Conservation (phyloP, 2,329 filamentous ascomycete genomes). For the Colletotrichum simmondsii region DNA sequence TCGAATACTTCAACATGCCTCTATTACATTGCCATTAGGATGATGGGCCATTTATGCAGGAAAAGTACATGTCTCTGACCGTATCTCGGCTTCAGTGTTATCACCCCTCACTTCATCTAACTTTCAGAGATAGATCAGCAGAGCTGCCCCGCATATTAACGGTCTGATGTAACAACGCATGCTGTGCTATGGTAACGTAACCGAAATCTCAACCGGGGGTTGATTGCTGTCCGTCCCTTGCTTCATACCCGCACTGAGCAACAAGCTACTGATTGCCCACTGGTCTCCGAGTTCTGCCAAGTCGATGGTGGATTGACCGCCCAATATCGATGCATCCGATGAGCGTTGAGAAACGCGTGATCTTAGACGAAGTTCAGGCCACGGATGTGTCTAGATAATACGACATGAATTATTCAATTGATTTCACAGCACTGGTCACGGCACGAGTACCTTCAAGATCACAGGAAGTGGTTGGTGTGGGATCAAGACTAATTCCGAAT, state of each 20-base stretch:
- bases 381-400: too few relatives aligned
- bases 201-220: neutral
- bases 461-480: too few relatives aligned
- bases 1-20: neutral
- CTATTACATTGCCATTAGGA: neutral
- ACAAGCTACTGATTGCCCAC: neutral
- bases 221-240: neutral
- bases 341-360: too few relatives aligned
- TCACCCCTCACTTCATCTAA: neutral
- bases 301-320: neutral
- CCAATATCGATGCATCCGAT: neutral
- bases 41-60: neutral
- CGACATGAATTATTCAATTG: too few relatives aligned
- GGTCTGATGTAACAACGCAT: constrained; percentile 4
- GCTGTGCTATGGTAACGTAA: constrained; percentile 9
- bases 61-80: neutral
- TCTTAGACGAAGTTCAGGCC: too few relatives aligned
- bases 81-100: neutral
- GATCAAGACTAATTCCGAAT: too few relatives aligned
- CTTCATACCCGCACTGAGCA: neutral
- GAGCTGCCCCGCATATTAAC: neutral
- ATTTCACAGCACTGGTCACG: too few relatives aligned
- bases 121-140: neutral
- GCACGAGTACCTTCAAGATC: too few relatives aligned
- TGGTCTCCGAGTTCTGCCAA: neutral